Base-by-base conservation (phyloP, 2,329 filamentous ascomycete genomes). In the Lizonia empirigonia region DNA sequence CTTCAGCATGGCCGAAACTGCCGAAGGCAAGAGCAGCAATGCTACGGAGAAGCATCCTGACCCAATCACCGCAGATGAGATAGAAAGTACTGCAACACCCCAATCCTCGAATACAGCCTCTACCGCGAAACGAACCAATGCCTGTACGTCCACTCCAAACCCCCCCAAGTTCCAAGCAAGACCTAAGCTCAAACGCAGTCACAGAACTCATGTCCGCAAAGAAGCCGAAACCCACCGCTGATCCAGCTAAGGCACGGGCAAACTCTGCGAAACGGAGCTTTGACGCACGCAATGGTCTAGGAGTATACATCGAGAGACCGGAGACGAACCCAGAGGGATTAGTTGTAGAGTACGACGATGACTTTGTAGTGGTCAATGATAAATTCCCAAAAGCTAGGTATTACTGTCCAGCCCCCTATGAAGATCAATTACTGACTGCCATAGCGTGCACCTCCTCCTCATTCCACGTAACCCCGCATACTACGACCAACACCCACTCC, bases 381-480 rank as follows among this genome's bases (percentile, higher is more conserved):
- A 78, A 85, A 55, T 99, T 85, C 69, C 92, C 94, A 7, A 99
- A 97, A 74, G 84, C 69, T 13, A 69, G 60, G 66, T 69, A 50
- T 2, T n/a, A n/a, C n/a, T n/a, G n/a, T 34, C 34, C 13, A n/a
- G 7, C 27, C 27, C 15, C 5, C 27, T 15, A 15, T 2, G 15
- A 4, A 30, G 12, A 15, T 7, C 13, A 1, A 18, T 6, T 9
- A 15, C 35, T 27, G 12, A 50, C 13, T 4, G 16, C 6, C 10
- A 89, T 3, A 85, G 83, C 3, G 80, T 97, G 4, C 94, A 99
- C 76, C 81, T 90, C 1, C 88, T 99, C 2, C 83, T 97, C n/a
- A 84, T 97, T 5, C 90, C 92, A 6, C 88, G 92, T 40, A 83
- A 88, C 32, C 67, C 78, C 1, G 64, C 70, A 2, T 83, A 85